These are phyloP conservation scores for Solanum pennellii DNA, from an alignment of 257 asterid genomes.

Conservation along the genomic window DNA sequence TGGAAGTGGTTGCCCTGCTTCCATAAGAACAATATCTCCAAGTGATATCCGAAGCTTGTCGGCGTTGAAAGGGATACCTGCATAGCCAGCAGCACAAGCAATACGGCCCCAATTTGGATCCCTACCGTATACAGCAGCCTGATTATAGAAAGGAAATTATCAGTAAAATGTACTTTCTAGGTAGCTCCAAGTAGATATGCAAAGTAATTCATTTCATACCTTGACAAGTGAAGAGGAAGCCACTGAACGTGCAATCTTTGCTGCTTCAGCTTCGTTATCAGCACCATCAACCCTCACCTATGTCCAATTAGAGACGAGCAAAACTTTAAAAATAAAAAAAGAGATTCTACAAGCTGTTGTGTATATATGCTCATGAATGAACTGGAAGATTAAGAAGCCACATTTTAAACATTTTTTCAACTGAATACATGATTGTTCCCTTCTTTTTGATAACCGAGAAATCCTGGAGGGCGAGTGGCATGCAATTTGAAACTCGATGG, in stretches of 20 bases:
- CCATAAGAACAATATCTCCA: slow-evolving; percentile 78
- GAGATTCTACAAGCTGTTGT: background rate
- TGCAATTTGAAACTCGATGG: background rate
- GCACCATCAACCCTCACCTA: slow-evolving; percentile 88
- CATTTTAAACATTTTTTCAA: background rate
- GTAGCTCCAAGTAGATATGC: background rate
- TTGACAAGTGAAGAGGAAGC: slow-evolving; percentile 89
- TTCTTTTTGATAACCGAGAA: background rate
- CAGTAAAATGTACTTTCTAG: slow-evolving; percentile 1
- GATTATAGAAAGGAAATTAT: background rate
- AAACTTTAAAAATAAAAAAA: background rate
- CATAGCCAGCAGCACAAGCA: slow-evolving; percentile 96
- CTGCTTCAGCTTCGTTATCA: slow-evolving; percentile 71
- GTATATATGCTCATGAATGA: background rate
- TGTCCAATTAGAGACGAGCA: background rate
- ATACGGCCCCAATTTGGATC: slow-evolving; percentile 99
- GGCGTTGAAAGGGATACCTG: slow-evolving; percentile 65
- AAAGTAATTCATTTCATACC: slow-evolving; percentile 25
- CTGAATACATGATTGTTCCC: background rate
- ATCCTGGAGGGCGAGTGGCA: background rate
- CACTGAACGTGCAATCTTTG: slow-evolving; percentile 86
- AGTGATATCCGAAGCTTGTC: slow-evolving; percentile 65
- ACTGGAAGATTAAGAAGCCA: background rate
- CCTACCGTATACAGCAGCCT: slow-evolving; percentile 95
- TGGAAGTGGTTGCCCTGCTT: slow-evolving; percentile 82